These are phyloP conservation scores for Rhizopus sp. DNA, from an alignment of 371 early-diverging fungal species.

Conservation along the genomic window DNA sequence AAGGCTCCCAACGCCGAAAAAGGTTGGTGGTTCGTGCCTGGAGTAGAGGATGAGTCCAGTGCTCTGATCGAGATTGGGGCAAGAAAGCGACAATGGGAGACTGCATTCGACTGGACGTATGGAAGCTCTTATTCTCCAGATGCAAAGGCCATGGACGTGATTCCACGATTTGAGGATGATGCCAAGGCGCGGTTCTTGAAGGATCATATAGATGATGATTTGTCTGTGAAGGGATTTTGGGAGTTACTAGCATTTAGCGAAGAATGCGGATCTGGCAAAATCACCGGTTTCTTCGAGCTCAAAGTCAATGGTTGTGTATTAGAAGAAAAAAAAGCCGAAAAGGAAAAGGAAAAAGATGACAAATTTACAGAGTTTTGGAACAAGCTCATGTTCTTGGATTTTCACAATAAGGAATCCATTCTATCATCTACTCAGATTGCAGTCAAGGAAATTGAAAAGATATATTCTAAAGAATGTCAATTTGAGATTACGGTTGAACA, in stretches of 20 bases:
- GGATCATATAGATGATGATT: conserved; percentile 25
- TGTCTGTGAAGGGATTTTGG: conserved; percentile 65
- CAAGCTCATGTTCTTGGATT: conserved; percentile 32
- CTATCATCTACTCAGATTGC: conserved; percentile 17
- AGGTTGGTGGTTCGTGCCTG: conserved; percentile 68
- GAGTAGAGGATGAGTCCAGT: conserved; percentile 47
- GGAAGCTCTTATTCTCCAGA: conserved; percentile 57
- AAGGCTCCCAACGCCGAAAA: conserved; percentile 5
- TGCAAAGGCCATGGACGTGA: conserved; percentile 47
- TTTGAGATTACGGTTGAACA: conserved; percentile 1
- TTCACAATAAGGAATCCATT: conserved; percentile 13
- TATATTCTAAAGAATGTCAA: conserved; percentile 10
- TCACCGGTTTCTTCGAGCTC: conserved; percentile 63
- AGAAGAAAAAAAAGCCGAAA: background rate
- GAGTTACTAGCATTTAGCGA: conserved; percentile 69
- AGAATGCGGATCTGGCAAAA: conserved; percentile 75
- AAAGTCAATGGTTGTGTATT: conserved; percentile 3
- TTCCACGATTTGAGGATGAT: conserved; percentile 84
- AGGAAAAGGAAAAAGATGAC: background rate
- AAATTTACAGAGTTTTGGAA: conserved; percentile 34
- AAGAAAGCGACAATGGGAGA: conserved; percentile 18
- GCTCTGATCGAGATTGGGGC: conserved; percentile 40
- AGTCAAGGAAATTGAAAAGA: conserved; percentile 11
- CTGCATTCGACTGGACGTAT: conserved; percentile 56
- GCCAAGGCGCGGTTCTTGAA: conserved; percentile 66